These are phyloP conservation scores for Bimuria novae-zelandiae DNA, from an alignment of 2,329 filamentous ascomycete genomes.

Conservation along the genomic window DNA sequence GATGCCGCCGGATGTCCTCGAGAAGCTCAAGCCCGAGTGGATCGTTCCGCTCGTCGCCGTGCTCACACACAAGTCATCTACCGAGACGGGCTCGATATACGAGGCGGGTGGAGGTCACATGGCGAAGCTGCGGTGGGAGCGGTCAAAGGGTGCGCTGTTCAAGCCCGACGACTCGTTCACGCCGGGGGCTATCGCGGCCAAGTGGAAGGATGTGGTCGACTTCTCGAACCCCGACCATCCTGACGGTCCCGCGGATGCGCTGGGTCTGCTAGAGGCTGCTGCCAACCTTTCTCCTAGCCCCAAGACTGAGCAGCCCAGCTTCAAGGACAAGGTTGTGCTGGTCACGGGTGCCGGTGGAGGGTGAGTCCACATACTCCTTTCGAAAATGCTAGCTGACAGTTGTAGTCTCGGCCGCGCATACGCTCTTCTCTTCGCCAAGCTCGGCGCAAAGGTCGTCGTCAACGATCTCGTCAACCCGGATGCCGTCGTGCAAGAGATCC, in stretches of 20 bases:
- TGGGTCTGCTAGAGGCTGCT: conserved; percentile 63
- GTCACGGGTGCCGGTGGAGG: conserved; percentile 49
- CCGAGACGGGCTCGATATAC: conserved; percentile 87
- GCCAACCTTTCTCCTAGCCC: conserved; percentile 36
- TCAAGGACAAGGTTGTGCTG: conserved; percentile 46
- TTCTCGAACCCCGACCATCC: conserved; percentile 86
- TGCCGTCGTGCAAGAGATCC: conserved; percentile 87
- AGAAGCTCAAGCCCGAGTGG: conserved; percentile 88
- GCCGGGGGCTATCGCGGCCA: conserved; percentile 81
- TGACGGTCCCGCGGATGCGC: conserved; percentile 82
- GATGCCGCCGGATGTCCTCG: conserved; percentile 91
- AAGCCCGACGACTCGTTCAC: conserved; percentile 89
- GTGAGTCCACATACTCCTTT: conserved; percentile 11
- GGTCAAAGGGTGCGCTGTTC: conserved; percentile 83
- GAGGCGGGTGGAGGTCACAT: conserved; percentile 92
- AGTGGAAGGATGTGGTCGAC: conserved; percentile 87
- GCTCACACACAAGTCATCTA: conserved; percentile 84
- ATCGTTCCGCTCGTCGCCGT: conserved; percentile 90
- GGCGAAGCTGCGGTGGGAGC: conserved; percentile 94
- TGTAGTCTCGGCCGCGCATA: conserved; percentile 85
- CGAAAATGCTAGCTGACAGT: conserved; percentile 24
- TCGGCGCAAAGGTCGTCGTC: conserved; percentile 84
- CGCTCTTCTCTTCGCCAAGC: conserved; percentile 82
- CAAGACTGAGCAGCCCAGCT: conserved; percentile 38
- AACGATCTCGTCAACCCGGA: conserved; percentile 97